Evolutionary conservation across 1,139 yeast genomes (phyloP).

Genomic region (Candida glucosophila): DNA sequence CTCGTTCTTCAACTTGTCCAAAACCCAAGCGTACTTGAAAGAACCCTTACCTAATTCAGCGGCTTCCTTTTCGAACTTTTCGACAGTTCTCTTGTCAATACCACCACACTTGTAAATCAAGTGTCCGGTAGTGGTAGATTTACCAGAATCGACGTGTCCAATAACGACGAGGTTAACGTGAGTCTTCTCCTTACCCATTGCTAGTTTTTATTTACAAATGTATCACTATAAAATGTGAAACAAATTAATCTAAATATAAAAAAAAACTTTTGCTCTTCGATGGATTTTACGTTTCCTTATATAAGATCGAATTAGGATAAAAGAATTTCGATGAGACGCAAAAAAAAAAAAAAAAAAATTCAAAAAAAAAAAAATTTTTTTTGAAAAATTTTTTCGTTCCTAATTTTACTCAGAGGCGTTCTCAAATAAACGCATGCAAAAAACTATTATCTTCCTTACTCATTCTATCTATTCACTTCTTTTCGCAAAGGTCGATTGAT

Average conservation of each 20-base stretch:
- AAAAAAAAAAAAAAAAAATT: conserved; percentile 3
- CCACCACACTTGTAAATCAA: conserved; percentile 92
- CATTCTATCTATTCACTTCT: neutral
- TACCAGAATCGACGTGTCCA: conserved; percentile 99
- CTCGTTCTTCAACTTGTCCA: conserved; percentile 93
- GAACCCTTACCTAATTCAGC: conserved; percentile 98
- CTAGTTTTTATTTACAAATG: conserved; percentile 5
- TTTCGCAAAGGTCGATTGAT: neutral
- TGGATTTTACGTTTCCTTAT: conserved; percentile 3
- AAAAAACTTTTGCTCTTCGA: conserved; percentile 2
- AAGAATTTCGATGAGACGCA: conserved; percentile 4
- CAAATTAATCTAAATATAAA: conserved; percentile 4
- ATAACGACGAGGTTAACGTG: conserved; percentile 99
- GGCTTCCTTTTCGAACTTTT: conserved; percentile 98
- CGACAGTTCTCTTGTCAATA: conserved; percentile 96
- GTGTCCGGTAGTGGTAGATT: conserved; percentile 98
- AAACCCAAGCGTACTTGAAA: conserved; percentile 97
- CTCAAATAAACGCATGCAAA: conserved; percentile 3
- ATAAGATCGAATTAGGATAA: conserved; percentile 4
- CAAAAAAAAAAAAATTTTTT: conserved; percentile 6
- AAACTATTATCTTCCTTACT: neutral
- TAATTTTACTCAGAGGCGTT: conserved; percentile 4
- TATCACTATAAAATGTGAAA: too few relatives aligned
- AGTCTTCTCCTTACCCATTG: conserved; percentile 83
- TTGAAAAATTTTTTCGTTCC: conserved; percentile 5